Evolutionary conservation across 306 rosid species (phyloP).

Genomic region (Calophaca sinica): DNA sequence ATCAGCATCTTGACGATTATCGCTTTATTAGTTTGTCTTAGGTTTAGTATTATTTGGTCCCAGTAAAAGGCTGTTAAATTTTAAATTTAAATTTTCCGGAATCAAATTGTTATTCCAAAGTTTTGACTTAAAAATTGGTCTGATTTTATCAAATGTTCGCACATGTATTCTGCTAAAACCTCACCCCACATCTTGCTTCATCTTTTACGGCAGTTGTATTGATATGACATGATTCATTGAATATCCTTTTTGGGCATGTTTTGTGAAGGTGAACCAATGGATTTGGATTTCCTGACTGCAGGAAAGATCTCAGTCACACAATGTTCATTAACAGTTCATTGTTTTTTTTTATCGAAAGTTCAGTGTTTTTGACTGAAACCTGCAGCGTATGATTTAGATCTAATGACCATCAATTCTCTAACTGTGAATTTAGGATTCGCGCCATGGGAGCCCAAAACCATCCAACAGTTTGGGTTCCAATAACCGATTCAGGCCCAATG

Average conservation of each 20-base stretch:
- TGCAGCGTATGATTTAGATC: no score
- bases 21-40: slow-evolving; percentile 60
- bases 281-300: no score
- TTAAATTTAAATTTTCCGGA: background rate
- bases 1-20: slow-evolving; percentile 72
- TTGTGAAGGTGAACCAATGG: background rate
- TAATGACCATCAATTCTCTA: no score
- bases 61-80: slow-evolving; percentile 40
- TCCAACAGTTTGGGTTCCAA: no score
- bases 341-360: no score
- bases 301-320: no score
- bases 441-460: no score
- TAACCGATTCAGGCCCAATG: no score
- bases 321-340: no score
- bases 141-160: background rate
- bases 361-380: no score
- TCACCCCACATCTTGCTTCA: background rate
- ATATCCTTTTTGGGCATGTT: background rate
- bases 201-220: slow-evolving; percentile 35
- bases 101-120: slow-evolving; percentile 23
- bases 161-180: slow-evolving; percentile 1
- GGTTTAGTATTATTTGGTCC: slow-evolving; percentile 53
- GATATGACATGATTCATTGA: slow-evolving; percentile 19
- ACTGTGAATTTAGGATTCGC: no score
- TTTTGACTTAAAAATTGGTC: slow-evolving; percentile 43